Evolutionary conservation across 2,329 filamentous ascomycete genomes (phyloP).

Genomic region (Fusarium penzigii): DNA sequence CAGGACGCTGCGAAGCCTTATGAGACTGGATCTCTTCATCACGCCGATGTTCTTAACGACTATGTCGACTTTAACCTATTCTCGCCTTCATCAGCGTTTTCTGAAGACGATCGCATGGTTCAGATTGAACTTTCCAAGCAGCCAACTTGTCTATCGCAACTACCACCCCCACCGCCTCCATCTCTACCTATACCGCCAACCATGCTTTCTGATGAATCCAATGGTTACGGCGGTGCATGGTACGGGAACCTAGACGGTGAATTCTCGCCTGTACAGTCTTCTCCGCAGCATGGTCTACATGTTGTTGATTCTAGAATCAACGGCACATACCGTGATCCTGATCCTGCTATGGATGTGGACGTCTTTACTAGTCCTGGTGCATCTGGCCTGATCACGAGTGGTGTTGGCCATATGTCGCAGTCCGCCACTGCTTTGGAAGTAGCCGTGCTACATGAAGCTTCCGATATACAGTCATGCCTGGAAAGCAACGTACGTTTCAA

Average conservation of each 20-base stretch:
- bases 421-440: slow-evolving; percentile 1
- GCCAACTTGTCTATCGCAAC: slow-evolving; percentile 17
- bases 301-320: slow-evolving; percentile 10
- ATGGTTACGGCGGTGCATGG: slow-evolving; percentile 1
- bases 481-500: slow-evolving; percentile 20
- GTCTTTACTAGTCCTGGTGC: slow-evolving; percentile 6
- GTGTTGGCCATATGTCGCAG: slow-evolving; percentile 1
- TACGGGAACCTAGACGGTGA: slow-evolving; percentile 7
- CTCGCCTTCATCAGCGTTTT: slow-evolving; percentile 50
- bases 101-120: slow-evolving; percentile 50
- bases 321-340: slow-evolving; percentile 19
- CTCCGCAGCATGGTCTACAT: slow-evolving; percentile 6
- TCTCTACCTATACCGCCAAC: slow-evolving; percentile 8
- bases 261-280: not conserved
- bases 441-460: not conserved
- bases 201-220: slow-evolving; percentile 9
- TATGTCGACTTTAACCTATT: slow-evolving; percentile 59
- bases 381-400: slow-evolving; percentile 7
- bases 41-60: slow-evolving; percentile 31
- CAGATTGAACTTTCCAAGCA: slow-evolving; percentile 28
- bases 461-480: slow-evolving; percentile 4
- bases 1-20: slow-evolving; percentile 17
- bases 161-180: slow-evolving; percentile 1
- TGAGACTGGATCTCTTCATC: slow-evolving; percentile 20
- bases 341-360: slow-evolving; percentile 13